These are phyloP conservation scores for Pseudogymnoascus sp. DNA, from an alignment of 2,329 filamentous ascomycete genomes.

Conservation along the genomic window DNA sequence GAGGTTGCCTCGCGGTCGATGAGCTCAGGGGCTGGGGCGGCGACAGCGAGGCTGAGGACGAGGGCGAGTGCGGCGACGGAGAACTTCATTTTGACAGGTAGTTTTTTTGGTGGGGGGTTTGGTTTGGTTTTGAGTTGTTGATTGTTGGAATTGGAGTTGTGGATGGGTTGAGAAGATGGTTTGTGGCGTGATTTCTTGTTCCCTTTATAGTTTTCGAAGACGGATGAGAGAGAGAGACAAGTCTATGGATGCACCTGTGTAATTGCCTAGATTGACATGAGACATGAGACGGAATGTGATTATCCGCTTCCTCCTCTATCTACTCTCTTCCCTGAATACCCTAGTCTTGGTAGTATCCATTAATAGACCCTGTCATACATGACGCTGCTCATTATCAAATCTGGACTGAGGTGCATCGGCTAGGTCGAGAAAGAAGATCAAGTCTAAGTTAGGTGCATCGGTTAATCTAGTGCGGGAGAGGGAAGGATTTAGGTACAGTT, in stretches of 20 bases:
- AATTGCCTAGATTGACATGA: background rate
- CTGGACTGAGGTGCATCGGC: background rate
- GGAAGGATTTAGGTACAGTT: background rate
- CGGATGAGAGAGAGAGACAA: background rate
- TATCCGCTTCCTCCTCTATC: background rate
- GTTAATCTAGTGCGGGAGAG: too few species aligned
- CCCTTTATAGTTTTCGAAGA: background rate
- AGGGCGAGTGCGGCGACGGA: background rate
- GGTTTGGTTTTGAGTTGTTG: background rate
- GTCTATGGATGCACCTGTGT: background rate
- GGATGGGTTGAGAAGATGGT: background rate
- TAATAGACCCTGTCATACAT: background rate
- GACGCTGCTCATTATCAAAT: background rate
- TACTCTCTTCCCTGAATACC: too few species aligned
- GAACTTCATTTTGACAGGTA: background rate
- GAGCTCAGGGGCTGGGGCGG: constrained; percentile 15
- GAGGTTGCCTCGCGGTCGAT: too few species aligned
- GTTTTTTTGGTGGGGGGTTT: background rate
- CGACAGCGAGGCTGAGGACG: constrained; percentile 11
- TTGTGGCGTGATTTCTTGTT: background rate
- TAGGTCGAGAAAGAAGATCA: background rate
- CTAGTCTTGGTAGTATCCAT: background rate
- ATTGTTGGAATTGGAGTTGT: background rate
- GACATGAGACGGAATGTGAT: background rate
- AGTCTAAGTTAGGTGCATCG: too few species aligned